Evolutionary conservation across 164 flowering plant genomes (phyloP), one percentile per base, ranked within the genome.

Genomic region (Macadamia integrifolia): DNA sequence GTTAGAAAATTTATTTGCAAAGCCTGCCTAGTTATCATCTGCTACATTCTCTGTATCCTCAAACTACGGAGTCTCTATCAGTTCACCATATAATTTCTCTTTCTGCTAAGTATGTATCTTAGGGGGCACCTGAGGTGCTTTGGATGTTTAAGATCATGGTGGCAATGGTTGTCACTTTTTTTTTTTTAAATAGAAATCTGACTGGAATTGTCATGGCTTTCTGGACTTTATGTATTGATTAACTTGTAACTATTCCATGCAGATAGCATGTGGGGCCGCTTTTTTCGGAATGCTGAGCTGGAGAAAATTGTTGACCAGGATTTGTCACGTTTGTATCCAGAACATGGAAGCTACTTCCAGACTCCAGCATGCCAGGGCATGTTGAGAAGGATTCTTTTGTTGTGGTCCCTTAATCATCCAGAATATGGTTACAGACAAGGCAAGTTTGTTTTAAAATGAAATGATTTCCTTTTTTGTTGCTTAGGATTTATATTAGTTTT

Each of bases 191-290:
- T 9, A 11, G 9, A 11, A 9, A 29, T 60, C 6, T 40, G 31
- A 31, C 31, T 4, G 50, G 50, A 11, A 29, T 60, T 3, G n/a
- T 44, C 7, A 44, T 28, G n/a, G 43, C 55, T 58, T 67, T 30
- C 44, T 56, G 18, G 18, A 56, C 53, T 58, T 5, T 13, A 60
- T n/a, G 66, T n/a, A 50, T 23, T 29, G 6, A 23, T 53, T 52
- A 10, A 11, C 18, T 13, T 10, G 43, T 60, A 13, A 58, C 6
- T 60, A 62, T 23, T 61, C 60, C 15, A n/a, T 85, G 78, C 85
- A 94, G 99, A 94, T 83, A 94, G 99, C 81, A 86, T 74, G 69
- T 94, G 99, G 97, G 87, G 97, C 30, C 97, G 88, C 35, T 92
- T 90, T 81, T 94, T 94, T 68, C 80, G 83, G 31, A 92, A 79